A percentile compares a stretch with the other conserved stretches of the same genome.
Evolutionary conservation across 192 early-diverging fungal genomes (phyloP).

Genomic region (Rhizophagus prolifer): DNA sequence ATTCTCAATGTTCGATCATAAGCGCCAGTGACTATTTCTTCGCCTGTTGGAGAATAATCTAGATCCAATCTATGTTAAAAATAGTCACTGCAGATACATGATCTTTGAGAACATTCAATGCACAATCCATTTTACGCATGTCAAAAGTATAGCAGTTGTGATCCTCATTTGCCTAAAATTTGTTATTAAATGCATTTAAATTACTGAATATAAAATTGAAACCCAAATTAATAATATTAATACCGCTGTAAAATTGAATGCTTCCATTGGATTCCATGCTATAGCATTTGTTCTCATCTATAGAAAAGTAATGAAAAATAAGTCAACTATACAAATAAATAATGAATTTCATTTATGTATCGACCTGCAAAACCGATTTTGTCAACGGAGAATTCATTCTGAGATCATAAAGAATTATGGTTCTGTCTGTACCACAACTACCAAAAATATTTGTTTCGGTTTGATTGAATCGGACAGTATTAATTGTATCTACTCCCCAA

Average conservation of each 20-base stretch:
- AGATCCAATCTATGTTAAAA: constrained; percentile 71
- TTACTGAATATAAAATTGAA: not conserved
- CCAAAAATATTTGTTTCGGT: constrained; percentile 93
- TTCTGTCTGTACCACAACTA: constrained; percentile 90
- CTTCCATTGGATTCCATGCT: constrained; percentile 99
- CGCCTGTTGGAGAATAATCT: constrained; percentile 97
- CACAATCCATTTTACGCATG: constrained; percentile 90
- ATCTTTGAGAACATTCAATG: constrained; percentile 88
- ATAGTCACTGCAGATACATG: constrained; percentile 90
- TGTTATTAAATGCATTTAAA: not conserved
- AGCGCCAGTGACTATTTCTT: constrained; percentile 93
- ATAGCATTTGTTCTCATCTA: constrained; percentile 92
- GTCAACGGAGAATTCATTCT: constrained; percentile 83
- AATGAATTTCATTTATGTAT: not conserved
- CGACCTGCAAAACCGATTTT: constrained; percentile 76
- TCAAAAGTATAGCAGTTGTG: constrained; percentile 97
- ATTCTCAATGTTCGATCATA: constrained; percentile 94
- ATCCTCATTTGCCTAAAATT: constrained; percentile 85
- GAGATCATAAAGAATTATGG: constrained; percentile 93
- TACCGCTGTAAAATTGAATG: constrained; percentile 87
- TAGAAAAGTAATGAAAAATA: constrained; percentile 12
- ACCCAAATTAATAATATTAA: not conserved
- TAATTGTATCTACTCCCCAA: constrained; percentile 96
- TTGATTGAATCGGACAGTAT: constrained; percentile 95
- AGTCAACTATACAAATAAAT: not conserved